phyloP scores from a whole-genome alignment of 2,329 filamentous ascomycete species.

The Chrysosporium keratinophilum region DNA sequence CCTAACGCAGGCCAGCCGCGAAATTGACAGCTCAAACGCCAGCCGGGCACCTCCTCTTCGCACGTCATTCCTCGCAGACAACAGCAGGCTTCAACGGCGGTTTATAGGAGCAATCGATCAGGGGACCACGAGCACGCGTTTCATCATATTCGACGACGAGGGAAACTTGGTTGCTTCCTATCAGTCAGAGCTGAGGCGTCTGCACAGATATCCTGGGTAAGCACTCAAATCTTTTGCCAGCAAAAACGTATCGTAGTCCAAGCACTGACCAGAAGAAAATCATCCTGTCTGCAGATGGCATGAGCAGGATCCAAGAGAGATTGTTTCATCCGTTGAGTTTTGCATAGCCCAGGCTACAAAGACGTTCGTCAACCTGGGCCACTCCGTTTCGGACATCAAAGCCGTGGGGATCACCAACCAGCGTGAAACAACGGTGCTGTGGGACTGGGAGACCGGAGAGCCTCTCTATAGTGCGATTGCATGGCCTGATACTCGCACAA shows the following conservation, averaged over 20 bases:
- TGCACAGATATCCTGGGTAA: slow-evolving; percentile 76
- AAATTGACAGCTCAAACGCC: slow-evolving; percentile 1
- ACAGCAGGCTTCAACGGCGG: slow-evolving; percentile 1
- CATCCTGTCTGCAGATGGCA: slow-evolving; percentile 56
- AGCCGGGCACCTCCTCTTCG: neutral
- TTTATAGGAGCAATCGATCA: slow-evolving; percentile 86
- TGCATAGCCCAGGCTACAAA: slow-evolving; percentile 70
- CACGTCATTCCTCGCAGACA: neutral
- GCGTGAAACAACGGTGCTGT: slow-evolving; percentile 76
- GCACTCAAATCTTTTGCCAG: slow-evolving; percentile 26
- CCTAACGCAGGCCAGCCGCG: neutral
- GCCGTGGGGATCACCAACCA: slow-evolving; percentile 82
- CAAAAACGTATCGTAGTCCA: neutral
- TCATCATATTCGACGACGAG: slow-evolving; percentile 75
- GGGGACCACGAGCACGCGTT: slow-evolving; percentile 79
- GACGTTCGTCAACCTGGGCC: slow-evolving; percentile 59
- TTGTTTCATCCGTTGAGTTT: slow-evolving; percentile 62
- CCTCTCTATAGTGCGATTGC: slow-evolving; percentile 76
- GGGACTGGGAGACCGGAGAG: slow-evolving; percentile 71
- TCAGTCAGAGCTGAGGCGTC: slow-evolving; percentile 77
- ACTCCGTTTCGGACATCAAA: slow-evolving; percentile 57
- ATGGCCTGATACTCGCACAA: slow-evolving; percentile 80
- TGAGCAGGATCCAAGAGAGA: slow-evolving; percentile 72
- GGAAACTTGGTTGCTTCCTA: slow-evolving; percentile 72
- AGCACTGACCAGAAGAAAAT: neutral